Percentiles rank a stretch among this genome's conserved stretches.
Conservation (phyloP, 768 basidiomycete species). For the Rhizopogon vesiculosus region DNA sequence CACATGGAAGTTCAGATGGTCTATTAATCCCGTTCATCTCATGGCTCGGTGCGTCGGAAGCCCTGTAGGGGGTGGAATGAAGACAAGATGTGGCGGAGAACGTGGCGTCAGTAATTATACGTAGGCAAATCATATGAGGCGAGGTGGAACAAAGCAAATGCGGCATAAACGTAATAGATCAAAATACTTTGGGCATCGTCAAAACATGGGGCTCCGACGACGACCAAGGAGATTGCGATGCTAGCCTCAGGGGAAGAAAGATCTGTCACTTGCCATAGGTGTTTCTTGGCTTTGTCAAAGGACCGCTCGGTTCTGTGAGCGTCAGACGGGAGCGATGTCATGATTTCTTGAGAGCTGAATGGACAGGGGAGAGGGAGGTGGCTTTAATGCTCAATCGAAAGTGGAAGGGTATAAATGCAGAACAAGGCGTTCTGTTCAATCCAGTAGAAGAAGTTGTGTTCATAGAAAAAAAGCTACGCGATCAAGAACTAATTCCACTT, state of each 20-base stretch:
- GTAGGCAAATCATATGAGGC: conserved; percentile 15
- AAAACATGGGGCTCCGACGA: neutral
- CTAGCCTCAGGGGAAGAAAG: conserved; percentile 2
- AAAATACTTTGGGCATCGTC: neutral
- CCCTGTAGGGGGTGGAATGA: conserved; percentile 20
- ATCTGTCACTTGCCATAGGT: conserved; percentile 25
- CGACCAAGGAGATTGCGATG: neutral
- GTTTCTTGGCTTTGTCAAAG: conserved; percentile 32
- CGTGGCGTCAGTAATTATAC: conserved; percentile 28
- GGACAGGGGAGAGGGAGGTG: conserved; percentile 21
- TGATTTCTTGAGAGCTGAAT: conserved; percentile 6
- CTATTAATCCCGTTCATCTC: conserved; percentile 16
- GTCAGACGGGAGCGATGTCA: conserved; percentile 21
- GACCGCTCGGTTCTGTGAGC: conserved; percentile 22
- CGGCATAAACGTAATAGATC: conserved; percentile 3
- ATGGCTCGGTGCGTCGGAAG: conserved; percentile 23
- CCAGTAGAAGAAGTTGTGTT: conserved; percentile 30
- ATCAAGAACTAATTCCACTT: conserved; percentile 33
- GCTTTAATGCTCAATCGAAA: conserved; percentile 18
- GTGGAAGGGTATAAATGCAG: conserved; percentile 24
- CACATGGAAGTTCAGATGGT: conserved; percentile 1
- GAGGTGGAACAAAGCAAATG: conserved; percentile 9
- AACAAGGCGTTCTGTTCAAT: conserved; percentile 17
- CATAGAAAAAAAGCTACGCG: conserved; percentile 33
- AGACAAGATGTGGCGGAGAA: conserved; percentile 12